Evolutionary conservation across 2,329 filamentous ascomycete species (phyloP), one percentile per base, ranked within the genome.

Genomic region (Talaromyces sp.): DNA sequence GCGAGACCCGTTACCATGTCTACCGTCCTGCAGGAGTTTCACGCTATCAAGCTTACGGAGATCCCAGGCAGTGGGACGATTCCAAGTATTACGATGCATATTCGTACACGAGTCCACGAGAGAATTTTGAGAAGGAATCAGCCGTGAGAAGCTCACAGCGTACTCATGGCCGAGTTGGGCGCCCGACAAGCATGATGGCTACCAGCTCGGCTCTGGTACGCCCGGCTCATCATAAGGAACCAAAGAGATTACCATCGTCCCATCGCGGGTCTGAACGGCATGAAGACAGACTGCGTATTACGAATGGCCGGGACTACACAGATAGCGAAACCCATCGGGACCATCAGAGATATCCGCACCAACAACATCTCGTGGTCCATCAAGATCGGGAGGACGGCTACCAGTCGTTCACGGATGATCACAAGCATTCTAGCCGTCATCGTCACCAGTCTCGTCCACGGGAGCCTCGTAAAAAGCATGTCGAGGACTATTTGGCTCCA

Each of bases 101-200:
- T 65, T 80, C 79, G 12, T 81, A 81, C 64, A 82, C 80, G 14
- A 79, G 75, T 6, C 74, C 79, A 2, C 74, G 75, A 40, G 79
- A 81, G 60, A 78, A 80, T 60, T 80, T 80, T 64, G 75, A 80
- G 31, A 73, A 77, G 46, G 80, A 81, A 57, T 77, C 74, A n/a
- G 72, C 73, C 11, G 74, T 74, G 40, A 63, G 76, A 46, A 76
- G 72, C 61, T 69, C 71, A 55, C 69, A 68, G 25, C 65, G 70
- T 12, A 66, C 65, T 16, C 64, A 65, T 35, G 66, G 66, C 31
- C 69, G 71, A 5, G 66, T 67, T 31, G 70, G 73, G 35, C 70
- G 77, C 28, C 78, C 77, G 16, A 59, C 76, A 52, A 80, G 78
- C 63, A 68, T 79, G 69, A 75, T 73, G 9, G 72, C 73, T 3